Conservation (phyloP, 2,329 filamentous ascomycete species). For the Apiospora marii region DNA sequence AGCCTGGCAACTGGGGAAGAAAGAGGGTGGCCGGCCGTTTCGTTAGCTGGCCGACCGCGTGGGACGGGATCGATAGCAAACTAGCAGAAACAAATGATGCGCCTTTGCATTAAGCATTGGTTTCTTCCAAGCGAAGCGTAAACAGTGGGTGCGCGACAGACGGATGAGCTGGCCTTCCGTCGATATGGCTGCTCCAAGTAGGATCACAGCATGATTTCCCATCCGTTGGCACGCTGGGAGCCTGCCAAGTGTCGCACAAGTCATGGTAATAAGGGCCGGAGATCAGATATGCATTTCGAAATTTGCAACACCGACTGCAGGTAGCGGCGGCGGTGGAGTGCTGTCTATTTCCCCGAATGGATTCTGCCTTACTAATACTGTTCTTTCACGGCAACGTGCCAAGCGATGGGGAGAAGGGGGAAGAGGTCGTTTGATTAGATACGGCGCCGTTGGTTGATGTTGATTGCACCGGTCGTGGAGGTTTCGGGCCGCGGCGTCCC, state of each 20-base stretch:
- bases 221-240: background rate
- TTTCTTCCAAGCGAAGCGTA: conserved; percentile 11
- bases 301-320: background rate
- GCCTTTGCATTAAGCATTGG: conserved; percentile 4
- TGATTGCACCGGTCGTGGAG: background rate
- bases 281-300: background rate
- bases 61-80: background rate
- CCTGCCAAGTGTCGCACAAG: background rate
- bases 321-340: background rate
- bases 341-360: background rate
- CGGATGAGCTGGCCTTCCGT: conserved; percentile 1
- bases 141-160: background rate
- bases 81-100: conserved; percentile 15
- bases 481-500: background rate
- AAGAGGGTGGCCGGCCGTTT: conserved; percentile 1
- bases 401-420: background rate
- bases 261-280: background rate
- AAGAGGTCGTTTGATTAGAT: background rate
- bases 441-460: conserved; percentile 5
- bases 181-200: background rate
- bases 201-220: background rate
- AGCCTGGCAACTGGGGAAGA: background rate
- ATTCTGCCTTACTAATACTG: conserved; percentile 5
- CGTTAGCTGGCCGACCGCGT: conserved; percentile 2
- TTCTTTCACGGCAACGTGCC: background rate